Evolutionary conservation across 805 yeast genomes (phyloP).

Genomic region (Yarrowia sp.): DNA sequence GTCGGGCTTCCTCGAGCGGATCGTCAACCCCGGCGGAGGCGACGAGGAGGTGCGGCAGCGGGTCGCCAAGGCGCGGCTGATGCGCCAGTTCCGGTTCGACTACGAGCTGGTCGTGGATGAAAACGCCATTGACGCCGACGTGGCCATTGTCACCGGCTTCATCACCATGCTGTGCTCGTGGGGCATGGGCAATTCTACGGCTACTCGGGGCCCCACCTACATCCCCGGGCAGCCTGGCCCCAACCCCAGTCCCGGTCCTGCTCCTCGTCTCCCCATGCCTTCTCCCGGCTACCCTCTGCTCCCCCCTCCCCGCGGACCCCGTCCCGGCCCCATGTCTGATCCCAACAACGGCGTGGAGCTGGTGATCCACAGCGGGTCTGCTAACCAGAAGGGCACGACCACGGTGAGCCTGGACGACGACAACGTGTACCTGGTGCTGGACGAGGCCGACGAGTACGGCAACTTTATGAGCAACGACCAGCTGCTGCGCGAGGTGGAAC

Average conservation of each 20-base stretch:
- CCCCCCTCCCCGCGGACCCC: conserved; percentile 12
- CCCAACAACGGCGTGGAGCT: conserved; percentile 24
- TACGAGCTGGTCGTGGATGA: conserved; percentile 57
- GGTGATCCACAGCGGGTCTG: conserved; percentile 21
- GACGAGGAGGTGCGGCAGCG: conserved; percentile 54
- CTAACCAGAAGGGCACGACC: not conserved
- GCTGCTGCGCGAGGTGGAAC: conserved; percentile 14
- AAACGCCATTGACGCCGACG: conserved; percentile 47
- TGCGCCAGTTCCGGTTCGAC: conserved; percentile 60
- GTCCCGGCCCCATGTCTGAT: conserved; percentile 10
- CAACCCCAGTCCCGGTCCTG: not conserved
- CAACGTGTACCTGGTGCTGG: conserved; percentile 2
- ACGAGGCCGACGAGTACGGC: conserved; percentile 21
- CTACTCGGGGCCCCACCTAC: conserved; percentile 53
- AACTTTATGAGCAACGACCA: conserved; percentile 10
- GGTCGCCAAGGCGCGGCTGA: conserved; percentile 53
- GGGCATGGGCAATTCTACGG: conserved; percentile 55
- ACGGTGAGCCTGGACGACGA: conserved; percentile 6
- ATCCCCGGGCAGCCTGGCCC: not conserved
- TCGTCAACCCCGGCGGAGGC: conserved; percentile 56
- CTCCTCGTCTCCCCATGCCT: not conserved
- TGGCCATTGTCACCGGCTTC: conserved; percentile 60
- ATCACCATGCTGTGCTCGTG: conserved; percentile 66
- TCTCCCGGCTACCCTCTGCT: conserved; percentile 1
- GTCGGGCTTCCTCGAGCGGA: conserved; percentile 51